Evolutionary conservation across 2,329 filamentous ascomycete species (phyloP).

Genomic region (Colletotrichum lupini): DNA sequence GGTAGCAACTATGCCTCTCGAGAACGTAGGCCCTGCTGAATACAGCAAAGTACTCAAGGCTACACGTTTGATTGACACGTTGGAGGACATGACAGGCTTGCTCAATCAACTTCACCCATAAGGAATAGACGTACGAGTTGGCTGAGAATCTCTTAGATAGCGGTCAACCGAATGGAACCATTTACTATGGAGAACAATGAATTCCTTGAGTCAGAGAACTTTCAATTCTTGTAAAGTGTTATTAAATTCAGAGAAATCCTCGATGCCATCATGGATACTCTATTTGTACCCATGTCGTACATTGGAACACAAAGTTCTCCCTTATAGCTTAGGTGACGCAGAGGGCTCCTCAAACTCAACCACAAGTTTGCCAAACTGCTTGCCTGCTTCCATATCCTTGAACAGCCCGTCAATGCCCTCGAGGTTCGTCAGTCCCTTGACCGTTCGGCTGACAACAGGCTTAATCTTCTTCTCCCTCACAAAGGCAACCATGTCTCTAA

Average conservation of each 20-base stretch:
- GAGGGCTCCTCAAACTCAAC: conserved; percentile 69
- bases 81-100: neutral
- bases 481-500: conserved; percentile 89
- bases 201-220: neutral
- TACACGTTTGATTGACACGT: neutral
- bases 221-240: neutral
- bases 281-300: neutral
- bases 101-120: neutral
- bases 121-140: neutral
- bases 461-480: conserved; percentile 78
- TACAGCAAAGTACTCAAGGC: neutral
- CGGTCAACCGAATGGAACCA: neutral
- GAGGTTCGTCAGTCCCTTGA: conserved; percentile 79
- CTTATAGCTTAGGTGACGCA: conserved; percentile 55
- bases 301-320: neutral
- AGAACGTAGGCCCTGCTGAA: neutral
- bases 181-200: neutral
- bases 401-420: conserved; percentile 86
- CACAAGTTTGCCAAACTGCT: conserved; percentile 93
- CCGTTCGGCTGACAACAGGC: conserved; percentile 81
- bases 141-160: neutral
- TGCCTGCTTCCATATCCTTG: conserved; percentile 86
- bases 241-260: neutral
- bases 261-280: neutral
- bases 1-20: neutral